A percentile compares a stretch with the other conserved stretches of the same genome.
Conservation (phyloP, 805 yeast species). For the Candida pseudofarinosa region DNA sequence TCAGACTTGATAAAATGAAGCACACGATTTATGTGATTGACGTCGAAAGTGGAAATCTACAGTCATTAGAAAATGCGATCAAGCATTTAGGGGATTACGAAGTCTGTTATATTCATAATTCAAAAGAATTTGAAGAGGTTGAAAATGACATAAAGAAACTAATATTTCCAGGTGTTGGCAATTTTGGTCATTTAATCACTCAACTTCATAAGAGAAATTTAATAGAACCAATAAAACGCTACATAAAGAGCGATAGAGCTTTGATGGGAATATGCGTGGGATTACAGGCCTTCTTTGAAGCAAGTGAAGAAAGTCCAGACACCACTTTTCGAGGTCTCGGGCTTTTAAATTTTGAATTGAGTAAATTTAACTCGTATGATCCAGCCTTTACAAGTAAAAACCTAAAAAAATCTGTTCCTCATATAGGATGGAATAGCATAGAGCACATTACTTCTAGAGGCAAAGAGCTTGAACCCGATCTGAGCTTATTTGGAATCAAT, state of each 20-base stretch:
- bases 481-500: constrained; percentile 57
- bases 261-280: constrained; percentile 99
- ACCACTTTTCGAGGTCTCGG: constrained; percentile 57
- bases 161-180: constrained; percentile 95
- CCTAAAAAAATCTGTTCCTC: constrained; percentile 79
- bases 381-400: constrained; percentile 20
- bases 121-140: constrained; percentile 46
- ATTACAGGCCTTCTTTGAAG: constrained; percentile 73
- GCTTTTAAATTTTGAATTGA: constrained; percentile 41
- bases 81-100: constrained; percentile 65
- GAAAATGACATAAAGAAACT: constrained; percentile 49
- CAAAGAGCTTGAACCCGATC: constrained; percentile 17
- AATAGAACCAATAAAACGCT: constrained; percentile 58
- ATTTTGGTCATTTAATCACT: constrained; percentile 88
- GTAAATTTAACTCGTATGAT: constrained; percentile 51
- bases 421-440: constrained; percentile 89
- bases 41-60: constrained; percentile 90
- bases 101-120: constrained; percentile 56
- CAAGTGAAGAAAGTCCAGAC: constrained; percentile 68
- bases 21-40: constrained; percentile 68
- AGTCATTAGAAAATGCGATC: constrained; percentile 84
- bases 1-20: neutral
- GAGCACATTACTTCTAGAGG: constrained; percentile 20
- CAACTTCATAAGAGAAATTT: constrained; percentile 61
- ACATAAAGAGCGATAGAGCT: constrained; percentile 74